Evolutionary conservation across 164 flowering plant species (phyloP).

Genomic region (Annona squamosa): DNA sequence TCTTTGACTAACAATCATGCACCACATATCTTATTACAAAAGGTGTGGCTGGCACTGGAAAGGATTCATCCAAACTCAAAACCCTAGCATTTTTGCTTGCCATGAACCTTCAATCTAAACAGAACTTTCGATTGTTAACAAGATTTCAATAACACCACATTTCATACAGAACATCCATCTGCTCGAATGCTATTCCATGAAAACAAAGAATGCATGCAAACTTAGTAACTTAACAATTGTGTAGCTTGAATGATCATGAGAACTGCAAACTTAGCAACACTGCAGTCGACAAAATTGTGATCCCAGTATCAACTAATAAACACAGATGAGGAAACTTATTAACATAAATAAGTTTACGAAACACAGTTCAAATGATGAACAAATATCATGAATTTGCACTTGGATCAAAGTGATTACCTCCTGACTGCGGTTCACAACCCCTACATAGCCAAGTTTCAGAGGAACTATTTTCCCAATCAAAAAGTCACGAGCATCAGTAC

Average conservation of each 20-base stretch:
- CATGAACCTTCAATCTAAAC: no score
- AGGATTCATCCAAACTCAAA: no score
- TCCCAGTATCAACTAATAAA: background rate
- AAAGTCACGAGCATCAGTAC: conserved; percentile 32
- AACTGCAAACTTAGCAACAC: background rate
- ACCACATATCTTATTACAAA: no score
- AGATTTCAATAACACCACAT: background rate
- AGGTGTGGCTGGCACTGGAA: no score
- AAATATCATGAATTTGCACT: background rate
- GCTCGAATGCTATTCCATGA: background rate
- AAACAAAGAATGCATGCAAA: background rate
- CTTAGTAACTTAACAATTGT: background rate
- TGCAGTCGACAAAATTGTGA: background rate
- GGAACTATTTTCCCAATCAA: conserved; percentile 39
- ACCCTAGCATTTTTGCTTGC: no score
- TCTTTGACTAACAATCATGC: background rate
- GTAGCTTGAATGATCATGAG: background rate
- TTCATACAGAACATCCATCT: background rate
- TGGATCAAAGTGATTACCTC: conserved; percentile 17
- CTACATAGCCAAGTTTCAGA: conserved; percentile 35
- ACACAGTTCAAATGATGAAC: background rate
- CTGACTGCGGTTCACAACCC: conserved; percentile 39
- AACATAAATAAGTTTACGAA: background rate
- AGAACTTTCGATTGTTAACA: no score
- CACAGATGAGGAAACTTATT: background rate